Evolutionary conservation across 352 stramenopile genomes (phyloP), one percentile per base, ranked within the genome.

Genomic region (Phytophthora ohioensis): DNA sequence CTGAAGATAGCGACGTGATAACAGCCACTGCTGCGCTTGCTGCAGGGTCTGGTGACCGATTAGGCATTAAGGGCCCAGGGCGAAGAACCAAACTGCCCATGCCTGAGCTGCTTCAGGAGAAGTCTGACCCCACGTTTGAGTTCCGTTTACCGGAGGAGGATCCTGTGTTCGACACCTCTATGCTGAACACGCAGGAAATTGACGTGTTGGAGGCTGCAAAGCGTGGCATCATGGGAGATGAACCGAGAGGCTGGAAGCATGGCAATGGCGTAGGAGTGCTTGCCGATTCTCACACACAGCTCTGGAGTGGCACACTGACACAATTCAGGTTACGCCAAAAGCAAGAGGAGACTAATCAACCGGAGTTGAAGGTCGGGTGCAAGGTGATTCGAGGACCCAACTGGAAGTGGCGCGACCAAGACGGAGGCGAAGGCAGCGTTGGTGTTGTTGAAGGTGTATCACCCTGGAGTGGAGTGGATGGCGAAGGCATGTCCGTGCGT

Each of bases 341-440:
- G 21, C 64, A 80, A 47, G 76, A 88, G 15, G 78, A 82, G 9
- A 73, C 71, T 21, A 78, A 76, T 21, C 64, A 88, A 57, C 84
- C 84, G 0, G 79, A 92, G 39, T 75, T 96, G 1, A 86, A 78
- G 11, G 85, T 97, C 21, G 91, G 91, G 1, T 95, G 87, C 67
- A 91, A 93, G 47, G 91, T 97, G 12, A 92, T 94, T 71, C 90
- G 91, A n/a, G 91, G 91, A 36, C 91, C 91, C 15, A 93, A 95
- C 67, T 97, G 90, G 90, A 96, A 96, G 69, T 95, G 90, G 89
- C 77, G 87, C 21, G 90, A 97, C 51, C 88, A 97, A 85, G 90
- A 97, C 51, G 90, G 90, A 12, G 90, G 90, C 12, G 89, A 94
- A 78, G 90, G 90, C 7, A 93, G 81, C 15, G 79, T 97, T 31